Base-by-base conservation (phyloP, 2,329 filamentous ascomycete genomes). In the Trichocomaceae sp. region DNA sequence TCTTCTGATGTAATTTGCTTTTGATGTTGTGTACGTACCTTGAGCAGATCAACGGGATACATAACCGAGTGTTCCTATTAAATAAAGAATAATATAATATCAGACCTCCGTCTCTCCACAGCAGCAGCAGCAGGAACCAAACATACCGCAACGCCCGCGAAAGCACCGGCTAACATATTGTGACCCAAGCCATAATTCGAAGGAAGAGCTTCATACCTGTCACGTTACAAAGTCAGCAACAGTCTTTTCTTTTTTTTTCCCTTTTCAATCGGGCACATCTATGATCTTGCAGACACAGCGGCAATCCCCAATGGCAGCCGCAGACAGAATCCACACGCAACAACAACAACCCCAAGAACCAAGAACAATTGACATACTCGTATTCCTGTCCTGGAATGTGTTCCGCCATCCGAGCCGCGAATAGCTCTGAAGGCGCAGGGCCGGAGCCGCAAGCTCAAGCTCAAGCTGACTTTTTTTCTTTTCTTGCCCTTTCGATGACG, bases 41-140 rank as follows among this genome's bases (percentile, higher is more conserved):
- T 99, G 70, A 99, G 87, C 63, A 95, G 84, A 77, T 99, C 93
- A 69, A 99, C 88, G 19, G 93, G 93, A 70, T 99, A 99, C 93
- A 99, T 97, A 66, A 96, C 91, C 57, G 92, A 95, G 74, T 97
- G 92, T 77, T 97, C 92, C 91, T 96, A 64, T n/a, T n/a, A 55
- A 63, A 59, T 57, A 44, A 55, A 10, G 48, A 57, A 66, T 52
- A 63, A 61, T 48, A 56, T 45, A 61, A 15, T 10, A 33, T 15
- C 47, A 39, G 17, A 17, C 39, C 7, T 13, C n/a, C 35, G 22
- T 20, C 17, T 20, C n/a, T 19, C 20, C 7, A 5, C 33, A 15
- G 15, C 17, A 41, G 19, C 4, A 12, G 12, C 12, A 37, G 15
- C 33, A 26, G 26, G 9, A 22, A 17, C 23, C 19, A 51, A 50